phyloP scores from a whole-genome alignment of 495 filamentous ascomycete species.

The Evernia prunastri region DNA sequence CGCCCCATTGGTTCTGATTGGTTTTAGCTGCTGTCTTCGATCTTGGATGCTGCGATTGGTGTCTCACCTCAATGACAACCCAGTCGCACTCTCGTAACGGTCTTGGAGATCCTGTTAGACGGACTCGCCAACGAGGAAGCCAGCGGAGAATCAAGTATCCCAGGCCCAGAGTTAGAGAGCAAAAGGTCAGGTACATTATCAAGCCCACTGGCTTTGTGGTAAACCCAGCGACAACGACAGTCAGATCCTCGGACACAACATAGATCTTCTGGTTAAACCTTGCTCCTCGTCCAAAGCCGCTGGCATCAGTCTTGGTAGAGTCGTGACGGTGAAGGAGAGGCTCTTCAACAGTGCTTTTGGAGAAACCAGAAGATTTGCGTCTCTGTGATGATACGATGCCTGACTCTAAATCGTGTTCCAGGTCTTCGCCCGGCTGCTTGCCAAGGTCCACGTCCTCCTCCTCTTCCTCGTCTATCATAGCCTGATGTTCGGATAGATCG shows the following conservation, averaged over 20 bases:
- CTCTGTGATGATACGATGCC: slow-evolving; percentile 30
- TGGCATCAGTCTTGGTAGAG: slow-evolving; percentile 50
- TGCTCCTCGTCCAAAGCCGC: slow-evolving; percentile 48
- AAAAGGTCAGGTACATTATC: slow-evolving; percentile 60
- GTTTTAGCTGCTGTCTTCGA: slow-evolving; percentile 21
- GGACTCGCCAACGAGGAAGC: slow-evolving; percentile 81
- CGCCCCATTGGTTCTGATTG: slow-evolving; percentile 81
- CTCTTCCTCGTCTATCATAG: slow-evolving; percentile 45
- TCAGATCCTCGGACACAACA: slow-evolving; percentile 87
- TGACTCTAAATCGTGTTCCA: slow-evolving; percentile 34
- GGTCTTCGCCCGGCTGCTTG: slow-evolving; percentile 38
- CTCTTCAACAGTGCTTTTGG: slow-evolving; percentile 58
- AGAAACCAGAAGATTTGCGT: slow-evolving; percentile 49
- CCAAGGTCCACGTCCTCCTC: slow-evolving; percentile 48
- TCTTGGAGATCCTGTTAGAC: slow-evolving; percentile 59
- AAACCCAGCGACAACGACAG: slow-evolving; percentile 87
- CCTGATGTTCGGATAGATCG: slow-evolving; percentile 48
- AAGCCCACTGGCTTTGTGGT: slow-evolving; percentile 64
- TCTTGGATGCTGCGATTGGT: slow-evolving; percentile 5
- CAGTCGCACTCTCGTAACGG: slow-evolving; percentile 70
- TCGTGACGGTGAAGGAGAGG: slow-evolving; percentile 63
- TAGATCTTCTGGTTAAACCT: slow-evolving; percentile 81
- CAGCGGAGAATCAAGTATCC: slow-evolving; percentile 81
- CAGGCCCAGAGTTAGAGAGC: slow-evolving; percentile 63
- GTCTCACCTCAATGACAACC: slow-evolving; percentile 76